These are phyloP conservation scores for Leccinum holopus DNA, from an alignment of 1,284 basidiomycete genomes.

Conservation along the genomic window DNA sequence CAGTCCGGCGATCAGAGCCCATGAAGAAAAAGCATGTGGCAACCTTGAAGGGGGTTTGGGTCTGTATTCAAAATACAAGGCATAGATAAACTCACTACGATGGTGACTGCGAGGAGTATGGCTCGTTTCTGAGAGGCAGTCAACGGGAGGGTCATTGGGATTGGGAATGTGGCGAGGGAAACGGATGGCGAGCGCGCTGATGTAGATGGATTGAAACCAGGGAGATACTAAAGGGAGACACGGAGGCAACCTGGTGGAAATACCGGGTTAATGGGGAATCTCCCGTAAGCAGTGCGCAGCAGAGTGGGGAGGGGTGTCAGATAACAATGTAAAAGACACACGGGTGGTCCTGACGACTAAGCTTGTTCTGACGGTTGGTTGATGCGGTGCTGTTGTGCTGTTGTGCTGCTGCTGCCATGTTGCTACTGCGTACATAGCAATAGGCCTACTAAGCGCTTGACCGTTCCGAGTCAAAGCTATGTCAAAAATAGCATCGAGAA, in stretches of 20 bases:
- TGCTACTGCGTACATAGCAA: no score
- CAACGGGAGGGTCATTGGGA: constrained; percentile 24
- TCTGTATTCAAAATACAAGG: background rate
- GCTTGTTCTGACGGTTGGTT: no score
- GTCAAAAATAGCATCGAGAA: no score
- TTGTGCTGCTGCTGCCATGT: no score
- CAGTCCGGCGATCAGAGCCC: constrained; percentile 7
- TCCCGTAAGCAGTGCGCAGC: background rate
- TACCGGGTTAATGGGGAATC: background rate
- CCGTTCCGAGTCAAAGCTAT: no score
- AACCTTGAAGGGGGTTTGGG: constrained; percentile 11
- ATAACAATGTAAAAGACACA: no score
- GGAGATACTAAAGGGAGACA: background rate
- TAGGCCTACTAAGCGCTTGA: no score
- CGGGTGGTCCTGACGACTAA: background rate
- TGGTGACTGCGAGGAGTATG: constrained; percentile 26
- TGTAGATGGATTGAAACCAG: background rate
- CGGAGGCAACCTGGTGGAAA: background rate
- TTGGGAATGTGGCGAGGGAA: background rate
- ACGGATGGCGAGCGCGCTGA: background rate
- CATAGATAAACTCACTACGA: constrained; percentile 23
- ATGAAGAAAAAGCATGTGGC: constrained; percentile 28
- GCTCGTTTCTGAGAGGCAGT: constrained; percentile 33
- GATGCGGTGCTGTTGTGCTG: no score
- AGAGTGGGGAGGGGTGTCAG: no score